Evolutionary conservation across 2,329 filamentous ascomycete genomes (phyloP), one percentile per base, ranked within the genome.

Genomic region (Cladorrhinum sp.): DNA sequence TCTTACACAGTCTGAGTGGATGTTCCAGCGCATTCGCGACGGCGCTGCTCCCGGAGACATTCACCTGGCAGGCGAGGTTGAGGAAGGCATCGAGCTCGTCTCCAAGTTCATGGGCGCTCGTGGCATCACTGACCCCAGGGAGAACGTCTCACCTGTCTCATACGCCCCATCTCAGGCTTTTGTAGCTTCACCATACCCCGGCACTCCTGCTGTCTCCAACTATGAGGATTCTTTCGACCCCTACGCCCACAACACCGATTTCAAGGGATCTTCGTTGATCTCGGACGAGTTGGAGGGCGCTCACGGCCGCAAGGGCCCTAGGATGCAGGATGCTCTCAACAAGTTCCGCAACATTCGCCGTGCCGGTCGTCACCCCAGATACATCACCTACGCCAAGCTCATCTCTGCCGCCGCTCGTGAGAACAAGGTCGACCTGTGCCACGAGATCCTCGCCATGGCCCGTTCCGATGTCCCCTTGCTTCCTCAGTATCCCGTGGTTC

Each of bases 341-440:
- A 89, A 92, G 68, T 91, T 98, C 77, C 90, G 88, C 73, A 96
- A 96, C 77, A 96, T 97, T 80, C 92, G 95, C 65, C 91, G 93
- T 61, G 86, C 91, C 70, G 93, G 93, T 64, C 88, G 92, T 71
- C 92, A 97, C 73, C 92, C 93, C 56, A 87, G 93, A 62, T 98
- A 98, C 78, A 95, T 96, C 74, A 96, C 93, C 1, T 97, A 98
- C 69, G 92, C 93, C 54, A 98, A 97, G 82, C 81, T 99, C 66
- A 96, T 99, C 70, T 88, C 89, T 52, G 90, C 91, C 61, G 93
- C 93, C 65, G 91, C 93, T 57, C 92, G 93, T 70, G 88, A 92
- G 65, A 85, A 90, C 70, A 92, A 93, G 71, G 85, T 91, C 75
- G 88, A 90, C 56, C 76, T 96, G 52, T 92, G 91, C 70, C 85